Percentiles rank a stretch among this genome's conserved stretches.
phyloP scores from a whole-genome alignment of 192 early-diverging fungal species.

The Diversispora eburnea region DNA sequence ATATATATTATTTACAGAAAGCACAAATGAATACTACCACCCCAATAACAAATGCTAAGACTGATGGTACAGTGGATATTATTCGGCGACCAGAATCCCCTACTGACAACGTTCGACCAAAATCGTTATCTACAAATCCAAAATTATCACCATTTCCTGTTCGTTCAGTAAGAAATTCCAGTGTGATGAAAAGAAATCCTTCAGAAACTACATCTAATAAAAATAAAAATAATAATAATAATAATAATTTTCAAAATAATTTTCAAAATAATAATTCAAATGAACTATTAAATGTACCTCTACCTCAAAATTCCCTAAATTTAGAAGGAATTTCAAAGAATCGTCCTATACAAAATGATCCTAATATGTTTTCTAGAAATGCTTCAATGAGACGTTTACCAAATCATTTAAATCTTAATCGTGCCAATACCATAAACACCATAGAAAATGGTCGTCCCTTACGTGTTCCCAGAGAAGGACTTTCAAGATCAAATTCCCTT shows the following conservation, averaged over 20 bases:
- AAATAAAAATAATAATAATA: no score
- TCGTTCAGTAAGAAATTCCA: neutral
- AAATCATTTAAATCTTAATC: neutral
- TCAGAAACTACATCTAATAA: neutral
- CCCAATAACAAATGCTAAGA: slow-evolving; percentile 17
- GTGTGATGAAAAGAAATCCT: neutral
- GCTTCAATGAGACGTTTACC: neutral
- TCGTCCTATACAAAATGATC: no score
- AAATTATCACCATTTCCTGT: slow-evolving; percentile 16
- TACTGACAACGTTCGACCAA: neutral
- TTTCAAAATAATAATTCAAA: neutral
- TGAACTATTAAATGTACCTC: neutral
- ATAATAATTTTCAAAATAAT: neutral
- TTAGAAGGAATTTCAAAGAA: no score
- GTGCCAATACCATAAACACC: slow-evolving; percentile 20
- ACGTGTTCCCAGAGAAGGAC: neutral
- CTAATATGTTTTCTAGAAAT: neutral
- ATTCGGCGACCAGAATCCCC: neutral
- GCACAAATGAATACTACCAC: slow-evolving; percentile 12
- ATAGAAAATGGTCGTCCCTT: slow-evolving; percentile 16
- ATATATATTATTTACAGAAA: neutral
- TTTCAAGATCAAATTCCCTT: neutral
- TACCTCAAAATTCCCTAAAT: neutral
- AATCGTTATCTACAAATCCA: slow-evolving; percentile 25
- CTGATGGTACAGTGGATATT: slow-evolving; percentile 7